A percentile compares a stretch with the other conserved stretches of the same genome.
Evolutionary conservation across 2,329 filamentous ascomycete genomes (phyloP).

Genomic region (Diaporthe vexans): DNA sequence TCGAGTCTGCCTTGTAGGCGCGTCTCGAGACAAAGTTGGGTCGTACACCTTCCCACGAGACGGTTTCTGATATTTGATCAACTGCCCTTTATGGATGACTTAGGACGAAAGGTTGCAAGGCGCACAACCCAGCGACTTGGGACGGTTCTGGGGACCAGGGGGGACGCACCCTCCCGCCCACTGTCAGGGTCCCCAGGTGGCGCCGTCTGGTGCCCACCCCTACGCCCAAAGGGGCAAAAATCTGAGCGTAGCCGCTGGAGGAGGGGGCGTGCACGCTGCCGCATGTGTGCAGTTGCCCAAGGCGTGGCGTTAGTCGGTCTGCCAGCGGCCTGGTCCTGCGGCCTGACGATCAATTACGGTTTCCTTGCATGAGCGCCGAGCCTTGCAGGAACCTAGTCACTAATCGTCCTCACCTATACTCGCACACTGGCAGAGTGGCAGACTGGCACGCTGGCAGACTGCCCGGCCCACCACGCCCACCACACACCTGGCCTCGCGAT

Average conservation of each 20-base stretch:
- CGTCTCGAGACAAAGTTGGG: slow-evolving; percentile 6
- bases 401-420: slow-evolving; percentile 5
- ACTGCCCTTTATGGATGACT: slow-evolving; percentile 23
- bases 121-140: slow-evolving; percentile 7
- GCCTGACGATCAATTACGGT: slow-evolving; percentile 37
- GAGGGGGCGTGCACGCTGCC: slow-evolving; percentile 27
- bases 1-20: slow-evolving; percentile 16
- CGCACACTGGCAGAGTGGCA: no score
- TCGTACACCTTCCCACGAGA: not conserved
- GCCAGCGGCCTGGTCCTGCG: slow-evolving; percentile 17
- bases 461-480: slow-evolving; percentile 28
- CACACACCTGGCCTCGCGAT: slow-evolving; percentile 16
- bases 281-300: slow-evolving; percentile 3
- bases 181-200: slow-evolving; percentile 28
- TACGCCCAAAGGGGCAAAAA: slow-evolving; percentile 13
- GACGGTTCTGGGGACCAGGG: not conserved
- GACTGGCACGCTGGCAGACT: no score
- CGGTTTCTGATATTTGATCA: slow-evolving; percentile 30
- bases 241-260: slow-evolving; percentile 33
- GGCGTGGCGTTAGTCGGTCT: slow-evolving; percentile 39
- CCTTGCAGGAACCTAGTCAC: slow-evolving; percentile 39
- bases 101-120: slow-evolving; percentile 10
- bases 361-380: slow-evolving; percentile 38
- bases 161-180: no score
- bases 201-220: slow-evolving; percentile 19